Base-by-base conservation (phyloP, 2,329 filamentous ascomycete genomes). In the Fusarium torreyae region DNA sequence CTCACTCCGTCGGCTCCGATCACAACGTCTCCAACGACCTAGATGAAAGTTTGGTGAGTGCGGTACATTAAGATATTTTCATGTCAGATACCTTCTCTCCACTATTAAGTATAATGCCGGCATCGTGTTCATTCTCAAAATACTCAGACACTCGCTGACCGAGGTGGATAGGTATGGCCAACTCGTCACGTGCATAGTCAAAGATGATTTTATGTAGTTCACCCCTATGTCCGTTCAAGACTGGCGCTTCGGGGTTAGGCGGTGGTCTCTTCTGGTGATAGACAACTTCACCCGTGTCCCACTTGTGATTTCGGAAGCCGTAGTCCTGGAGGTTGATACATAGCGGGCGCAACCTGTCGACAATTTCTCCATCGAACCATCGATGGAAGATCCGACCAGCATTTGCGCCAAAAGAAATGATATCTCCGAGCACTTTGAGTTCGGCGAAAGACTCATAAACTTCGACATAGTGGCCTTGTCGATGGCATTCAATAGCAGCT, bases 391-490 rank as follows among this genome's bases (percentile, higher is more conserved):
- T 90, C 86, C 69, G 48, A 6, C 69, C 69, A 5, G 69, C 69
- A 44, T 72, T 72, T 2, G 58, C 53, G 5, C 68, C 68, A 17
- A 72, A 72, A 1, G 68, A 70, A 9, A 72, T 70, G 7, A 72
- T 70, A 6, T 72, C 69, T 53, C 88, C 88, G 0, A 90, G 82
- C 6, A 81, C 77, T 69, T 89, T 90, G 56, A 89, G 82, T 55
- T 85, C 83, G 4, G 68, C 45, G 33, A 69, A 71, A 1, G 68
- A 56, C 39, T 71, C 68, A 6, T 69, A 56, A 2, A 71, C 55
- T 18, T 63, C 55, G 7, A 63, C 60, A n/a, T 71, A 5, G 17
- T 69, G 62, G 1, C 68, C 68, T 22, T 66, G 61, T 17, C 53
- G 44, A 2, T 66, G 53, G 10, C 68, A 69, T 40, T 71, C 68